These are phyloP conservation scores for Claviceps africana DNA, from an alignment of 2,329 filamentous ascomycete genomes.

Conservation along the genomic window DNA sequence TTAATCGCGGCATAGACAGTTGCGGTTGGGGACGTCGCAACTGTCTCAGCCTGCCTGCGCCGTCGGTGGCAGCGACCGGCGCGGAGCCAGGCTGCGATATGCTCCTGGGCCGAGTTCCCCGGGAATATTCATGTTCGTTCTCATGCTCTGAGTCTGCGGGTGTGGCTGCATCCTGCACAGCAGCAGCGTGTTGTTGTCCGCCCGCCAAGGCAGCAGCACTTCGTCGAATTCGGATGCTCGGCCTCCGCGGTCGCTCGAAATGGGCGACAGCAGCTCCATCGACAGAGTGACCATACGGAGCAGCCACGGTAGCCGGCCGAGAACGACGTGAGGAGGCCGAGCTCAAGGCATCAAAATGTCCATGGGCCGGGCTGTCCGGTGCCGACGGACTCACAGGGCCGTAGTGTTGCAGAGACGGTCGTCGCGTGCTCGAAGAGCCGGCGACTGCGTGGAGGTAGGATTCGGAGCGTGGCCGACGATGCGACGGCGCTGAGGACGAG, in stretches of 20 bases:
- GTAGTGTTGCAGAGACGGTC: not conserved
- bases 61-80: conserved; percentile 10
- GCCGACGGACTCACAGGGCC: not conserved
- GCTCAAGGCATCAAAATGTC: conserved; percentile 1
- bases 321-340: conserved; percentile 3
- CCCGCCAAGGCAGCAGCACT: conserved; percentile 5
- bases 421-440: not conserved
- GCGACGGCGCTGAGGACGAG: conserved; percentile 2
- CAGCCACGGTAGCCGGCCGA: conserved; percentile 1
- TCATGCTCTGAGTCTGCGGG: not conserved
- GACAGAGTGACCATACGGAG: not conserved
- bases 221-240: conserved; percentile 13
- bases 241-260: conserved; percentile 7
- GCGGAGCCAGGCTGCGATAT: conserved; percentile 21
- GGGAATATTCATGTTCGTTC: not conserved
- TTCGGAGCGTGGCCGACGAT: conserved; percentile 2
- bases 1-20: conserved; percentile 23
- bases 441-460: not conserved
- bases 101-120: conserved; percentile 18
- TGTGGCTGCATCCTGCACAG: not conserved
- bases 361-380: conserved; percentile 1
- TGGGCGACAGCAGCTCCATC: not conserved
- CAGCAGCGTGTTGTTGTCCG: not conserved
- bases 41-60: conserved; percentile 12
- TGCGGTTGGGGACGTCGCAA: conserved; percentile 20